phyloP scores from a whole-genome alignment of 441 rosid species.

The Croton laevigatus region DNA sequence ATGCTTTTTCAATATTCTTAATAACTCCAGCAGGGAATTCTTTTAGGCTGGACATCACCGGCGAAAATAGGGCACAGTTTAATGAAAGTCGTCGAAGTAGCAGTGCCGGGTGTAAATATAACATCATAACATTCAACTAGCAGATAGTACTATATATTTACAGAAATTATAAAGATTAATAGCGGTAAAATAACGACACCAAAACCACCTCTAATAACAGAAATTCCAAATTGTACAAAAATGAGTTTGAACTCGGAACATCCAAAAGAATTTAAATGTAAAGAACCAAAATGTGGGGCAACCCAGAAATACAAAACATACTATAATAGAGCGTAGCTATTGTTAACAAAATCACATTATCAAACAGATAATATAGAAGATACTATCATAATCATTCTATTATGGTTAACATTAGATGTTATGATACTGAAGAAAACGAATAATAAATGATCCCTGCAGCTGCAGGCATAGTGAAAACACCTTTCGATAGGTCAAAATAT shows the following conservation, averaged over 20 bases:
- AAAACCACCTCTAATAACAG: neutral
- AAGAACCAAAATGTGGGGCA: neutral
- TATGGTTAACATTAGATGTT: slow-evolving; percentile 1
- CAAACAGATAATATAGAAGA: neutral
- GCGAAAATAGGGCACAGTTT: neutral
- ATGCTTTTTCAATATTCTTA: neutral
- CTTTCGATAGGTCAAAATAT: neutral
- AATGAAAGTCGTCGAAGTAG: neutral
- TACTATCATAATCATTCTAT: neutral
- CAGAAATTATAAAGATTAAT: too few species aligned
- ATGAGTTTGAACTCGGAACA: neutral
- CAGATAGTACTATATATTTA: too few species aligned
- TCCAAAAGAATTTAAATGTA: neutral
- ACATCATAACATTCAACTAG: too few species aligned
- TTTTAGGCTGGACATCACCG: neutral
- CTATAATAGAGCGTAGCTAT: neutral
- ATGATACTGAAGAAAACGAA: neutral
- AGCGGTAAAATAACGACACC: neutral
- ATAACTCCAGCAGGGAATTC: too few species aligned
- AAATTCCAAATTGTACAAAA: neutral
- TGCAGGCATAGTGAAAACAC: slow-evolving; percentile 8
- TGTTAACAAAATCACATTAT: neutral
- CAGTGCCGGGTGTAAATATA: too few species aligned
- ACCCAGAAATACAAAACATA: neutral
- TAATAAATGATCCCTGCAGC: slow-evolving; percentile 1